Base-by-base conservation (phyloP, 495 filamentous ascomycete genomes). In the Melanomma pulvis-pyrius region DNA sequence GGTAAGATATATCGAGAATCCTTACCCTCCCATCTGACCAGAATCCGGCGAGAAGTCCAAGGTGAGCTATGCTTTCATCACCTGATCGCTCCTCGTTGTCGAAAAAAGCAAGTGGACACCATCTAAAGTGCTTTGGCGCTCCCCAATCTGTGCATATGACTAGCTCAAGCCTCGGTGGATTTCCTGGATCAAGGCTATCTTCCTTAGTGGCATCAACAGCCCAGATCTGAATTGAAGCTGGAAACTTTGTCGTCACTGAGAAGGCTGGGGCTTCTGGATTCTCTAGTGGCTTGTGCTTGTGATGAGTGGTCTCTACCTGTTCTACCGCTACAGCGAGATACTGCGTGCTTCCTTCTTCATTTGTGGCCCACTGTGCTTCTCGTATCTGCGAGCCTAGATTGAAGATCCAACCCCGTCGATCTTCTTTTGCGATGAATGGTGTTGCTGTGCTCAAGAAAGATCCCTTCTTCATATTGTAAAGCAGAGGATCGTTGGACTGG, bases 131-230 rank as follows among this genome's bases (percentile, higher is more conserved):
- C 58, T 80, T 81, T 15, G 86, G 69, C 57, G 82, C 76, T 3
- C 87, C 88, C 86, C 88, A 90, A 7, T 86, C 78, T 2, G 83
- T 82, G 69, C 87, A 90, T 21, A 89, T 65, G 2, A 82, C 79
- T n/a, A 82, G 70, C 48, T 73, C 77, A 57, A 85, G 72, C 52
- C 65, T 70, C 15, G 84, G 82, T 29, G 73, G 62, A 47, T 22
- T 66, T 17, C 63, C 61, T 65, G 79, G 75, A 68, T 84, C 78
- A 7, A 87, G 70, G 46, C 61, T 54, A n/a, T 52, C 41, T 44
- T 61, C 50, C 62, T 59, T 75, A 66, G 8, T 73, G 5, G 78
- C 73, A 61, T 74, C 73, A 73, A 89, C 85, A 3, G 80, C 74
- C 87, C 87, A 89, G 0, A 88, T 79, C 56, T 88, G 86, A 44